A percentile compares a stretch with the other conserved stretches of the same genome.
These are phyloP conservation scores for Gentiana macrophylla DNA, from an alignment of 257 asterid genomes.

Conservation along the genomic window DNA sequence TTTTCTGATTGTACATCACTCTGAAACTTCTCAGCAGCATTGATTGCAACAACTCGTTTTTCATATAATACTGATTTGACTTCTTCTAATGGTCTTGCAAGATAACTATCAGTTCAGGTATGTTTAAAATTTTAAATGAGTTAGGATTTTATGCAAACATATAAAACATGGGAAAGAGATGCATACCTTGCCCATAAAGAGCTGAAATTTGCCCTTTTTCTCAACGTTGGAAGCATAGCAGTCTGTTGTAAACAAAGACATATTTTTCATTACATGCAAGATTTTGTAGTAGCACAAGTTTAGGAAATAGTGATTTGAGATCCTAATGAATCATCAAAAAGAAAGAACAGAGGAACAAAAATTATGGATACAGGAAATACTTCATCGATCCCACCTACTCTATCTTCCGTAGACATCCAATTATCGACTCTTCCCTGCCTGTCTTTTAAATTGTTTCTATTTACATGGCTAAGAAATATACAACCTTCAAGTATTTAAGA, in stretches of 20 bases:
- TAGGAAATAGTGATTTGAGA: too few species aligned
- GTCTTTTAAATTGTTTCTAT: too few species aligned
- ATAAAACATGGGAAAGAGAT: background rate
- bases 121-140: constrained; percentile 2
- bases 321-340: background rate
- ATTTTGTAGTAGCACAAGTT: too few species aligned
- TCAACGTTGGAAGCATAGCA: constrained; percentile 32
- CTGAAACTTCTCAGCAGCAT: constrained; percentile 60
- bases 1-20: constrained; percentile 42
- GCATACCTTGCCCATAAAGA: constrained; percentile 70
- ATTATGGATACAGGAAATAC: too few species aligned
- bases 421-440: too few species aligned
- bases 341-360: too few species aligned
- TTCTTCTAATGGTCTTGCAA: constrained; percentile 77
- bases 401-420: too few species aligned
- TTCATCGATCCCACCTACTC: too few species aligned
- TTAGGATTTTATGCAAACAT: background rate
- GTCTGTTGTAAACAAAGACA: constrained; percentile 26
- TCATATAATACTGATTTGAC: constrained; percentile 52
- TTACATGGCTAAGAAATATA: too few species aligned
- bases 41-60: constrained; percentile 44
- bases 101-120: constrained; percentile 41
- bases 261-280: background rate
- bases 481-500: background rate
- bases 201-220: constrained; percentile 37